Evolutionary conservation across 2,329 filamentous ascomycete genomes (phyloP).

Genomic region (Aspergillus pseudoglaucus): DNA sequence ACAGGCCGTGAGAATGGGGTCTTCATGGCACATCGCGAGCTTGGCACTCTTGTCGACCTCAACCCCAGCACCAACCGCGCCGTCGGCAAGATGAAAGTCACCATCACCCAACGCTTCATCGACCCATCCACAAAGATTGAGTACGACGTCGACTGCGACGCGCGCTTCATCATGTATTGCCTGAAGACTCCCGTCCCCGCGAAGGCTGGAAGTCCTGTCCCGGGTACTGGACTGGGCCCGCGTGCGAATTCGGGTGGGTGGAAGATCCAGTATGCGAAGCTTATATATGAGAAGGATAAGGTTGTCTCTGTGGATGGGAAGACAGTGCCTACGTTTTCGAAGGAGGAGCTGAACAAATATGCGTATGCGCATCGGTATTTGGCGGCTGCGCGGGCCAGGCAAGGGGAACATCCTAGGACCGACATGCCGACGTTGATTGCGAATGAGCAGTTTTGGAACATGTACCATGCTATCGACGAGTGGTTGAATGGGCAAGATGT

Average conservation of each 20-base stretch:
- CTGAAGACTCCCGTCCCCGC: neutral
- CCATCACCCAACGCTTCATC: neutral
- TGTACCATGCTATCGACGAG: neutral
- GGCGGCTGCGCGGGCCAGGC: neutral
- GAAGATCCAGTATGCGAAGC: neutral
- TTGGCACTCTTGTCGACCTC: neutral
- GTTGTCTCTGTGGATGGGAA: neutral
- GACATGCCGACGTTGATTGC: neutral
- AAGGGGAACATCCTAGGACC: neutral
- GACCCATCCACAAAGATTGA: neutral
- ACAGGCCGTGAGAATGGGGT: neutral
- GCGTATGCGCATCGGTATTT: neutral
- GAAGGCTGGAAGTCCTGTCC: neutral
- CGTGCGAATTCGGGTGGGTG: neutral
- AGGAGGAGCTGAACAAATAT: neutral
- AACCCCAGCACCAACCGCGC: neutral
- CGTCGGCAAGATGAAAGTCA: neutral
- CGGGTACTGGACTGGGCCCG: neutral
- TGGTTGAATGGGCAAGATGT: neutral
- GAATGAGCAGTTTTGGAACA: neutral
- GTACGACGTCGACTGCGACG: neutral
- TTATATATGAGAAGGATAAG: slow-evolving; percentile 1
- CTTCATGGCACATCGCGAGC: neutral
- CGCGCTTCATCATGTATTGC: neutral
- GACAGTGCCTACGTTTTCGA: neutral